Evolutionary conservation across 345 rosid species (phyloP).

Genomic region (Gossypium bickii): DNA sequence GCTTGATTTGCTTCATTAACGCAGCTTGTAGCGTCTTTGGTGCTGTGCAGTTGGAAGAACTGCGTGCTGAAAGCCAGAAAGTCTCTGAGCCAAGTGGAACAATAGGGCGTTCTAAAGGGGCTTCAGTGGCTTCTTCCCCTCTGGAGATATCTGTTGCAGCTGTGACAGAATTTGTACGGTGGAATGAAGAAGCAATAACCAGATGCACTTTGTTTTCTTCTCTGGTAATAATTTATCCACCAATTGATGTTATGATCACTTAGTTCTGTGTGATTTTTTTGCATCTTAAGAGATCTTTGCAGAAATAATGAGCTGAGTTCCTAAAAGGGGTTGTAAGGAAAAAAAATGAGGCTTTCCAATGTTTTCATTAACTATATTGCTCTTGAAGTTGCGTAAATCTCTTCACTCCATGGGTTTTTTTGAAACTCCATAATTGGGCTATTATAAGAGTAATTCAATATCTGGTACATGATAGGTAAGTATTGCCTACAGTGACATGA

Average conservation of each 20-base stretch:
- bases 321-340: neutral
- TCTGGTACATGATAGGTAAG: neutral
- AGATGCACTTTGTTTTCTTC: slow-evolving; percentile 90
- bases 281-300: neutral
- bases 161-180: slow-evolving; percentile 92
- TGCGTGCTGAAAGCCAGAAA: slow-evolving; percentile 77
- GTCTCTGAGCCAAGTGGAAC: slow-evolving; percentile 74
- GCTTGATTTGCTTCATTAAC: slow-evolving; percentile 6
- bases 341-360: neutral
- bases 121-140: slow-evolving; percentile 70
- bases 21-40: neutral
- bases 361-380: neutral
- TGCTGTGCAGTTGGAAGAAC: slow-evolving; percentile 77
- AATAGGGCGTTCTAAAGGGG: slow-evolving; percentile 90
- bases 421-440: neutral
- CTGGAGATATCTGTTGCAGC: slow-evolving; percentile 97
- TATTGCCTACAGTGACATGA: neutral
- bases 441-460: neutral
- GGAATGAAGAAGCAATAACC: slow-evolving; percentile 98
- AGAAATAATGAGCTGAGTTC: neutral
- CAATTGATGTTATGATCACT: neutral
- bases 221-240: slow-evolving; percentile 47
- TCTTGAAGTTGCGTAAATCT: neutral
- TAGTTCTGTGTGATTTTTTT: neutral
- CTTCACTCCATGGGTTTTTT: neutral